Conservation (phyloP, 345 rosid genomes). For the Sonneratia caseolaris region DNA sequence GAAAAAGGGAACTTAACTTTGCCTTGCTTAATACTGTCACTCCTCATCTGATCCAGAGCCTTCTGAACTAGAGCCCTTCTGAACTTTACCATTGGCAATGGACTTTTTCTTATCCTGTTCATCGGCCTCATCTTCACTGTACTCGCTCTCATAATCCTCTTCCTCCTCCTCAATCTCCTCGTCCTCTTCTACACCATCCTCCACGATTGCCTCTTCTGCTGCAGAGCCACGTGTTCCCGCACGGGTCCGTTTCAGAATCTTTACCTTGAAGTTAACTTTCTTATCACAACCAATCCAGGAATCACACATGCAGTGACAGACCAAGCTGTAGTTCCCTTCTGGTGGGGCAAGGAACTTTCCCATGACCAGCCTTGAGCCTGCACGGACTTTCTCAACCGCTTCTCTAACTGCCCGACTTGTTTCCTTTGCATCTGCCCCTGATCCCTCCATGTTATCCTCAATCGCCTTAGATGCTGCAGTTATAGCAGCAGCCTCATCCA, state of each 20-base stretch:
- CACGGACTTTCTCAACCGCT: constrained; percentile 73
- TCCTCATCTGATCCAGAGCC: constrained; percentile 72
- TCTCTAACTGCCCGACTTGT: constrained; percentile 51
- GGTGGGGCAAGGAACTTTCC: constrained; percentile 80
- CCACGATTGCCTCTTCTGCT: constrained; percentile 59
- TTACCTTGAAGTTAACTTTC: constrained; percentile 56
- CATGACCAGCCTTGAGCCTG: constrained; percentile 80
- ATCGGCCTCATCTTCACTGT: constrained; percentile 87
- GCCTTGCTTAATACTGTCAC: constrained; percentile 1
- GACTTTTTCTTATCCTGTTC: constrained; percentile 60
- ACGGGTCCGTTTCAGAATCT: constrained; percentile 73
- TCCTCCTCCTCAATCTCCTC: constrained; percentile 90
- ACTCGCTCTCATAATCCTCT: constrained; percentile 82
- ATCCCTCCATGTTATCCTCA: constrained; percentile 87
- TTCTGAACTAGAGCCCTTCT: constrained; percentile 55
- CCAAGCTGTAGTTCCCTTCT: constrained; percentile 82
- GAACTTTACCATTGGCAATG: constrained; percentile 42
- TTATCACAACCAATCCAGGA: constrained; percentile 94
- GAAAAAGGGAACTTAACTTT: background rate
- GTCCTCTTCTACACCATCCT: constrained; percentile 90
- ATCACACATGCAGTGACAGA: constrained; percentile 82
- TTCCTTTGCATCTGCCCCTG: constrained; percentile 73
- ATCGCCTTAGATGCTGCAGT: constrained; percentile 82
- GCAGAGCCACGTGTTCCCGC: constrained; percentile 65
- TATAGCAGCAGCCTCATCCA: constrained; percentile 83